Conservation (phyloP, 192 early-diverging fungal genomes). For the Backusella sp. region DNA sequence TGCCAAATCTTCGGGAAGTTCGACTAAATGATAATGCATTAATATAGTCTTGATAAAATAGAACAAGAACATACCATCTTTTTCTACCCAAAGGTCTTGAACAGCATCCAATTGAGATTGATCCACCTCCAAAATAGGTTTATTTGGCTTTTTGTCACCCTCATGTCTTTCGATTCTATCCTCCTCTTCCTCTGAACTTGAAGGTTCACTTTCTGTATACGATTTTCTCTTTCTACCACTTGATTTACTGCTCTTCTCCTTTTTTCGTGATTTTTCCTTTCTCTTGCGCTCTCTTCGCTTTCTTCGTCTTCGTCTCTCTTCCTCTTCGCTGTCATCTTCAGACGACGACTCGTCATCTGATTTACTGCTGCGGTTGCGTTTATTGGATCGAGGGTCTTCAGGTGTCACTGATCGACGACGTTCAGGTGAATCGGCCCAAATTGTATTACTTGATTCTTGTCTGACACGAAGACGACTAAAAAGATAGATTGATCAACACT, state of each 20-base stretch:
- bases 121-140: constrained; percentile 26
- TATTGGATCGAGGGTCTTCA: constrained; percentile 12
- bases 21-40: constrained; percentile 34
- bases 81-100: constrained; percentile 61
- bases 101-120: constrained; percentile 38
- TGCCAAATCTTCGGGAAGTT: constrained; percentile 59
- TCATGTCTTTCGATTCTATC: not conserved
- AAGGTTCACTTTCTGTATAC: constrained; percentile 16
- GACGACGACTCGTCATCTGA: constrained; percentile 7
- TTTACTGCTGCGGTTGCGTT: not conserved
- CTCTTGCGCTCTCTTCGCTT: constrained; percentile 10
- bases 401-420: constrained; percentile 28
- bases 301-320: constrained; percentile 15
- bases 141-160: not conserved
- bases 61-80: constrained; percentile 35
- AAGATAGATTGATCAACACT: constrained; percentile 4
- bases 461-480: constrained; percentile 38
- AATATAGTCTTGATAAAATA: not conserved
- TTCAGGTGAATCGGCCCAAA: constrained; percentile 51
- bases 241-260: constrained; percentile 13
- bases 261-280: not conserved
- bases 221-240: constrained; percentile 19
- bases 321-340: not conserved
- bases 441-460: constrained; percentile 29
- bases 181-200: constrained; percentile 8